Percentiles rank a stretch among this genome's conserved stretches.
phyloP scores from a whole-genome alignment of 257 asterid genomes.

The Solanum microdontum region DNA sequence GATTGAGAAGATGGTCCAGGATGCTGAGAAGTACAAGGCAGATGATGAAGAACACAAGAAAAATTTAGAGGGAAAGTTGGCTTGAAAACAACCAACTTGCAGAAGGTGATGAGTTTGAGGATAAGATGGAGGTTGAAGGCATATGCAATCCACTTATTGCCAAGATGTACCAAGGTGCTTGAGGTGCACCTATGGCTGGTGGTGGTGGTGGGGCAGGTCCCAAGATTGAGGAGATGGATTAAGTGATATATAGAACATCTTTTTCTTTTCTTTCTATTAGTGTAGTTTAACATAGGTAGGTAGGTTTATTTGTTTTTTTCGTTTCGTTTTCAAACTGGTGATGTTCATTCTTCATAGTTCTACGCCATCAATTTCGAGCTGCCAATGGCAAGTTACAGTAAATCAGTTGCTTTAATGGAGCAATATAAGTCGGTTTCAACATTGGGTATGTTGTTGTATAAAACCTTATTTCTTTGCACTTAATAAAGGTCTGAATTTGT shows the following conservation, averaged over 20 bases:
- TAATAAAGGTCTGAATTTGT: no score
- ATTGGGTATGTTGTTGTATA: not conserved
- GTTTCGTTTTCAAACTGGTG: not conserved
- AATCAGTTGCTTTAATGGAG: not conserved
- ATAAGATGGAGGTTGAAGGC: not conserved
- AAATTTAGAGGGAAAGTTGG: not conserved
- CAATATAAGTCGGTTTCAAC: not conserved
- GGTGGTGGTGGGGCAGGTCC: not conserved
- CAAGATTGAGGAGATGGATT: slow-evolving; percentile 1
- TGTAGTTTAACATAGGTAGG: not conserved
- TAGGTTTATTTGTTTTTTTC: not conserved
- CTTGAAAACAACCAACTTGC: not conserved
- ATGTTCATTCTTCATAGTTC: not conserved
- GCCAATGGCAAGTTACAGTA: not conserved
- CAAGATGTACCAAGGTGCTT: not conserved
- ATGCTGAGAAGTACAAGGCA: not conserved
- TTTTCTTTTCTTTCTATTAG: not conserved
- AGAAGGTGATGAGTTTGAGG: not conserved
- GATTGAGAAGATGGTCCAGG: not conserved
- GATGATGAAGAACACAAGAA: not conserved
- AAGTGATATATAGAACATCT: not conserved
- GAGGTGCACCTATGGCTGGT: not conserved
- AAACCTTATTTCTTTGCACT: not conserved
- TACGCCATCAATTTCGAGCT: not conserved
- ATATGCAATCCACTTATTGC: not conserved